Percentiles rank a stretch among this genome's conserved stretches.
phyloP scores from a whole-genome alignment of 2,329 filamentous ascomycete genomes.

The Plectosphaerella sp. region DNA sequence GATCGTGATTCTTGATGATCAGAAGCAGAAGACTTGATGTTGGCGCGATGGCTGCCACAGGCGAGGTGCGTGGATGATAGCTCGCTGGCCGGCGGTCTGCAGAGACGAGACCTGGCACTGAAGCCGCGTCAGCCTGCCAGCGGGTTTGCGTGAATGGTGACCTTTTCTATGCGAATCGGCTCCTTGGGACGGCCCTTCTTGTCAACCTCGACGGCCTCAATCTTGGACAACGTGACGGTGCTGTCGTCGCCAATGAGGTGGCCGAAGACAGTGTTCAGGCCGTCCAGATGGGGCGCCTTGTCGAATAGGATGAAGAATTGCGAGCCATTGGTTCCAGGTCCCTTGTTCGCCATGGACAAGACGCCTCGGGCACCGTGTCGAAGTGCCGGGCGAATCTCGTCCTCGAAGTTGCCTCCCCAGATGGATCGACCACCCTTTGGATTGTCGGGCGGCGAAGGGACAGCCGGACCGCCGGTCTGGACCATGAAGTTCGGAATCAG shows the following conservation, averaged over 20 bases:
- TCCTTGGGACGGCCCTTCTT: constrained; percentile 73
- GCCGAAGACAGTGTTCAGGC: constrained; percentile 80
- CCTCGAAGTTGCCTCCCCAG: constrained; percentile 69
- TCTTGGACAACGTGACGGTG: constrained; percentile 60
- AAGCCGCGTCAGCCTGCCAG: constrained; percentile 50
- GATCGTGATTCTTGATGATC: no score
- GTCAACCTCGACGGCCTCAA: constrained; percentile 70
- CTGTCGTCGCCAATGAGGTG: constrained; percentile 64
- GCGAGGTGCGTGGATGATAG: no score
- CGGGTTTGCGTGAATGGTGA: constrained; percentile 78
- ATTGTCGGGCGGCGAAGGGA: constrained; percentile 45
- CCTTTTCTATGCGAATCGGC: constrained; percentile 59
- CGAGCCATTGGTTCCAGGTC: constrained; percentile 67
- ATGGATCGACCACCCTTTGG: constrained; percentile 69
- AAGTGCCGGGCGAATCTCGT: constrained; percentile 71
- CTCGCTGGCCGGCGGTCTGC: no score
- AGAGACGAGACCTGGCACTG: no score
- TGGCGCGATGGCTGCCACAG: no score
- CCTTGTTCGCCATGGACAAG: constrained; percentile 76
- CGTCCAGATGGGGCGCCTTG: constrained; percentile 75
- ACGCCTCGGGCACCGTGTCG: constrained; percentile 65
- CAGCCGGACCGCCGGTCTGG: constrained; percentile 65
- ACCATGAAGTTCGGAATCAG: constrained; percentile 78
- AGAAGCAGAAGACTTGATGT: no score
- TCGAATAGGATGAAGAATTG: constrained; percentile 82